These are phyloP conservation scores for Cymbidium sinense DNA, from an alignment of 106 monocot genomes.

Conservation along the genomic window DNA sequence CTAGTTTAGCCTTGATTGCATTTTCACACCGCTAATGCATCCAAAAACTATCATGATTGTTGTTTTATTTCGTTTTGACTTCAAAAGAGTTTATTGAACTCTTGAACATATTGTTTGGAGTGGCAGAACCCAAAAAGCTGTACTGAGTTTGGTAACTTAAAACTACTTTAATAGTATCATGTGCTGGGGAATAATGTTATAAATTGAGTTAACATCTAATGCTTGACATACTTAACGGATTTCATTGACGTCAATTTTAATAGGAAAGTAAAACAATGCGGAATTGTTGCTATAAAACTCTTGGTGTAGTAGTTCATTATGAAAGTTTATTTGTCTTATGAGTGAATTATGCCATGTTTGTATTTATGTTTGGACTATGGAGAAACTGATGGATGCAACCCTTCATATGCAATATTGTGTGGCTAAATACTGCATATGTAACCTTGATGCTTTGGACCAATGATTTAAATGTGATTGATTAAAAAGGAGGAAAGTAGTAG, in stretches of 20 bases:
- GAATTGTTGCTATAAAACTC: background rate
- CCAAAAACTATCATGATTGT: background rate
- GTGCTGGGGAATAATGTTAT: background rate
- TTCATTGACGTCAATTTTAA: background rate
- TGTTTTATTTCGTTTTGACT: background rate
- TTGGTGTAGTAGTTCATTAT: background rate
- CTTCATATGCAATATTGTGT: too few species aligned
- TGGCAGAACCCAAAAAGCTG: background rate
- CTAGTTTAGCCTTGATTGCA: background rate
- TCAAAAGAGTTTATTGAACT: background rate
- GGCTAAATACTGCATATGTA: background rate
- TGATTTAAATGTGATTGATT: too few species aligned
- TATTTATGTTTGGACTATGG: background rate
- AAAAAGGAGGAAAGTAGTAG: too few species aligned
- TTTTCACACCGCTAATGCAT: background rate
- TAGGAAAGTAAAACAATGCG: background rate
- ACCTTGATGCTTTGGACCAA: background rate
- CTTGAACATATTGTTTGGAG: background rate
- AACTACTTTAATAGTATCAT: background rate
- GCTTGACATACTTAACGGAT: background rate
- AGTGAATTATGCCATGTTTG: background rate
- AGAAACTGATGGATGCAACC: background rate
- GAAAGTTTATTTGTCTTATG: slow-evolving; percentile 1
- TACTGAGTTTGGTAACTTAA: background rate
- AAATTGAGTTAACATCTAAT: background rate